A percentile compares a stretch with the other conserved stretches of the same genome.
These are phyloP conservation scores for Gleditsia sinensis DNA, from an alignment of 306 rosid species.

Conservation along the genomic window DNA sequence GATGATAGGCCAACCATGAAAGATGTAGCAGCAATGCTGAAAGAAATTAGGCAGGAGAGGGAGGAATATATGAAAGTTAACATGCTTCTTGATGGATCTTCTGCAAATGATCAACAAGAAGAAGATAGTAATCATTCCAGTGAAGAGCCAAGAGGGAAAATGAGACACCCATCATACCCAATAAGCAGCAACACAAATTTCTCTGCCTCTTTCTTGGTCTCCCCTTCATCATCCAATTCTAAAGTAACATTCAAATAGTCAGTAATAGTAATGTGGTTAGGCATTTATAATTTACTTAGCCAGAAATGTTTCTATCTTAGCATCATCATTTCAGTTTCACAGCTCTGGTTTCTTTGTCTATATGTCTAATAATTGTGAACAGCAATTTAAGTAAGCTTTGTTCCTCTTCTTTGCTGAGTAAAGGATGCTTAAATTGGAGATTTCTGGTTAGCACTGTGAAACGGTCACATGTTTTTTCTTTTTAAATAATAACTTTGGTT, in stretches of 20 bases:
- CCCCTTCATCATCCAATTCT: conserved; percentile 43
- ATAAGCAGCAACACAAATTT: conserved; percentile 43
- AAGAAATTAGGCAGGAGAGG: conserved; percentile 65
- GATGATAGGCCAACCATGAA: conserved; percentile 86
- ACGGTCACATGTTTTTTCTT: too few species aligned
- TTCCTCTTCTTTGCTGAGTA: background rate
- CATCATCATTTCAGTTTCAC: conserved; percentile 29
- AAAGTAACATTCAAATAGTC: conserved; percentile 35
- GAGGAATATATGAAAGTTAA: conserved; percentile 60
- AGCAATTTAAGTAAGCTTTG: conserved; percentile 22
- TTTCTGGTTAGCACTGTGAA: too few species aligned
- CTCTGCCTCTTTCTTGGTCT: conserved; percentile 42
- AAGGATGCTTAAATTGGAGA: too few species aligned
- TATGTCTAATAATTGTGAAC: conserved; percentile 36
- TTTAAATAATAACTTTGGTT: too few species aligned
- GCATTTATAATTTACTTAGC: conserved; percentile 30
- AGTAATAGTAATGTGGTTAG: conserved; percentile 11
- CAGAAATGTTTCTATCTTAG: conserved; percentile 29
- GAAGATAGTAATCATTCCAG: conserved; percentile 31
- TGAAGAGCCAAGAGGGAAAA: conserved; percentile 34
- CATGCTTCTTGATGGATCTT: conserved; percentile 44
- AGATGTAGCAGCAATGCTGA: conserved; percentile 82
- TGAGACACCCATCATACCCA: conserved; percentile 30
- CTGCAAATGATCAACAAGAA: conserved; percentile 46
- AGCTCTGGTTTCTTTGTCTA: conserved; percentile 41